These are phyloP conservation scores for Boletus hoseneyae DNA, from an alignment of 1,284 basidiomycete genomes.

Conservation along the genomic window DNA sequence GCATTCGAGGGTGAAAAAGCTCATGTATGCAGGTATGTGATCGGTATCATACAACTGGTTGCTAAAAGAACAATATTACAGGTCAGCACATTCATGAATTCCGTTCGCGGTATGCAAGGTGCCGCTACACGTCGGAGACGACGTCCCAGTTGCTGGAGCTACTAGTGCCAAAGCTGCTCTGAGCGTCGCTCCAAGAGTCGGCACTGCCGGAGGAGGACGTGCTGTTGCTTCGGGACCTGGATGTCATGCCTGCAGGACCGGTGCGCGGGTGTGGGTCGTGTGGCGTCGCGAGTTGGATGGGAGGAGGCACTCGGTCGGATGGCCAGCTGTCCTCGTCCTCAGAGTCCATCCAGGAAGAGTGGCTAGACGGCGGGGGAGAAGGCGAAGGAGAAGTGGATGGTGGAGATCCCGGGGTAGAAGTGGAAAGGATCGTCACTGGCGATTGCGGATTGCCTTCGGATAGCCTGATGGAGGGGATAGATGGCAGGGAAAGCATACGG, in stretches of 20 bases:
- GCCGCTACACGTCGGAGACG: conserved; percentile 15
- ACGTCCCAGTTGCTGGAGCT: conserved; percentile 25
- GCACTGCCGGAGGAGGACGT: conserved; percentile 7
- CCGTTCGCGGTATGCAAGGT: neutral
- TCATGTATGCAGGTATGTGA: neutral
- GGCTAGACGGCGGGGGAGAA: conserved; percentile 5
- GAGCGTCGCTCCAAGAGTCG: conserved; percentile 32
- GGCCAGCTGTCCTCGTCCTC: conserved; percentile 19
- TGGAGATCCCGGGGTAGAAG: conserved; percentile 9
- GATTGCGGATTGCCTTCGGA: conserved; percentile 27
- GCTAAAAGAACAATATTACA: neutral
- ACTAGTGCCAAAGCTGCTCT: conserved; percentile 14
- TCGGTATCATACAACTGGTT: neutral
- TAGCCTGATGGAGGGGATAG: conserved; percentile 23
- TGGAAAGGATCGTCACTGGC: conserved; percentile 27
- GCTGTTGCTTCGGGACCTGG: conserved; percentile 15
- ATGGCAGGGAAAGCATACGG: conserved; percentile 21
- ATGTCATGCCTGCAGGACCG: neutral
- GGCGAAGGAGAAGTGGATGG: conserved; percentile 19
- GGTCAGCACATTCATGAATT: neutral
- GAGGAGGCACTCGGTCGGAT: neutral
- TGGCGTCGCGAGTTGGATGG: neutral
- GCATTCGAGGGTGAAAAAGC: too few species aligned
- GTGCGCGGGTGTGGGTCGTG: neutral
- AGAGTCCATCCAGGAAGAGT: conserved; percentile 4